Evolutionary conservation across 441 rosid species (phyloP).

Genomic region (Populus hybrid): DNA sequence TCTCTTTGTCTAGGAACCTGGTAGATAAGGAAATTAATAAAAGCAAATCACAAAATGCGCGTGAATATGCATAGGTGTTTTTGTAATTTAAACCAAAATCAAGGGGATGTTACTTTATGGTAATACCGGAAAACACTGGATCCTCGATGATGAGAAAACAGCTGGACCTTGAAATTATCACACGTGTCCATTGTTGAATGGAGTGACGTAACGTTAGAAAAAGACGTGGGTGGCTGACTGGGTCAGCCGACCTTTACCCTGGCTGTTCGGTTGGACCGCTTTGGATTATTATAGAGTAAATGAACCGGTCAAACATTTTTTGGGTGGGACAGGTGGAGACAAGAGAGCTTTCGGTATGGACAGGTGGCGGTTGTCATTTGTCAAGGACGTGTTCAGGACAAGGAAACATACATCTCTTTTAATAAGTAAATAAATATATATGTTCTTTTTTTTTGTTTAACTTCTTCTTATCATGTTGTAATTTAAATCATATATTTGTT

Average conservation of each 20-base stretch:
- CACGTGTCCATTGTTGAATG: conserved; percentile 13
- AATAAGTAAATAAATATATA: too few relatives aligned
- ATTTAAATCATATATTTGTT: too few relatives aligned
- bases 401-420: background rate
- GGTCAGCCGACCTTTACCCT: conserved; percentile 12
- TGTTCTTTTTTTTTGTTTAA: too few relatives aligned
- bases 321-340: background rate
- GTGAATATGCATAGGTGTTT: background rate
- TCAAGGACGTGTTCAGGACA: background rate
- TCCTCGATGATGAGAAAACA: background rate
- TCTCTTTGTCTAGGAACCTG: background rate
- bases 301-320: background rate
- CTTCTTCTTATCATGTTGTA: too few relatives aligned
- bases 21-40: background rate
- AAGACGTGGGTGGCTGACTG: background rate
- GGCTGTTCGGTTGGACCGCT: conserved; percentile 18
- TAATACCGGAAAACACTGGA: background rate
- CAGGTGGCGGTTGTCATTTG: background rate
- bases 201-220: conserved; percentile 23
- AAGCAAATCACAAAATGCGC: too few relatives aligned
- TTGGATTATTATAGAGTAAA: background rate
- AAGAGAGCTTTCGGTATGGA: background rate
- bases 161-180: conserved; percentile 13
- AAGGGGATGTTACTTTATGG: background rate
- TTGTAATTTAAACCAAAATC: background rate